Percentiles rank a stretch among this genome's conserved stretches.
These are phyloP conservation scores for Diplodia intermedia DNA, from an alignment of 2,329 filamentous ascomycete species.

Conservation along the genomic window DNA sequence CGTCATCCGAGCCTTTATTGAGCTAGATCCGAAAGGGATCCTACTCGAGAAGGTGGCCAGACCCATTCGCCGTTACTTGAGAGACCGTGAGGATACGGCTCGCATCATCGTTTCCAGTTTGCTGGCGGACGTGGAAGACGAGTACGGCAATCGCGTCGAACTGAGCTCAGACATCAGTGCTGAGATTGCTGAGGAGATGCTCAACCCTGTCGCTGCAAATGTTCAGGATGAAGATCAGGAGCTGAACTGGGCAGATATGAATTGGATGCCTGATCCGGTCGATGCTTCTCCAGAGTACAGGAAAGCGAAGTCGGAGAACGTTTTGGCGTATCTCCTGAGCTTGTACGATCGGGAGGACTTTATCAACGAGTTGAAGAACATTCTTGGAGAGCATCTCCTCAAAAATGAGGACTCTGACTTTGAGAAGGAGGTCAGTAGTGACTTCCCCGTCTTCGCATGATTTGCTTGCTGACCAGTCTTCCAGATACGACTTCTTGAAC, in stretches of 20 bases:
- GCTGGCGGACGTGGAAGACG: slow-evolving; percentile 66
- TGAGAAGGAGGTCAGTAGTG: slow-evolving; percentile 66
- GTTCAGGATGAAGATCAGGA: slow-evolving; percentile 63
- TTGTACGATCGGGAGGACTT: slow-evolving; percentile 92
- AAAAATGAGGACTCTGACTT: slow-evolving; percentile 69
- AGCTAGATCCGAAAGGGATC: slow-evolving; percentile 78
- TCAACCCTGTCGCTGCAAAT: slow-evolving; percentile 64
- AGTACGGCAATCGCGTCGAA: slow-evolving; percentile 52
- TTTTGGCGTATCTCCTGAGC: slow-evolving; percentile 87
- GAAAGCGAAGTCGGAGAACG: slow-evolving; percentile 85
- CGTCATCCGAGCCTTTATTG: slow-evolving; percentile 78
- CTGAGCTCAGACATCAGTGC: slow-evolving; percentile 70
- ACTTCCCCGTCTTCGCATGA: not conserved
- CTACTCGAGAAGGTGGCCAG: slow-evolving; percentile 76
- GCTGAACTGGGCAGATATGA: slow-evolving; percentile 89
- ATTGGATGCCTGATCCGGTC: slow-evolving; percentile 90
- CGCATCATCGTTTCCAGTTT: slow-evolving; percentile 78
- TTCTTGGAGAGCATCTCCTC: slow-evolving; percentile 82
- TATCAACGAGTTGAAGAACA: slow-evolving; percentile 89
- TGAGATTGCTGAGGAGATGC: slow-evolving; percentile 70
- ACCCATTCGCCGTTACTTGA: slow-evolving; percentile 76
- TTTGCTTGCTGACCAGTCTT: not conserved
- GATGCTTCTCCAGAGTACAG: slow-evolving; percentile 92
- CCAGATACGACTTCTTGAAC: slow-evolving; percentile 73
- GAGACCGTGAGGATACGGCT: slow-evolving; percentile 78